Base-by-base conservation (phyloP, 2,329 filamentous ascomycete species). In the Aspergillus glaucus region DNA sequence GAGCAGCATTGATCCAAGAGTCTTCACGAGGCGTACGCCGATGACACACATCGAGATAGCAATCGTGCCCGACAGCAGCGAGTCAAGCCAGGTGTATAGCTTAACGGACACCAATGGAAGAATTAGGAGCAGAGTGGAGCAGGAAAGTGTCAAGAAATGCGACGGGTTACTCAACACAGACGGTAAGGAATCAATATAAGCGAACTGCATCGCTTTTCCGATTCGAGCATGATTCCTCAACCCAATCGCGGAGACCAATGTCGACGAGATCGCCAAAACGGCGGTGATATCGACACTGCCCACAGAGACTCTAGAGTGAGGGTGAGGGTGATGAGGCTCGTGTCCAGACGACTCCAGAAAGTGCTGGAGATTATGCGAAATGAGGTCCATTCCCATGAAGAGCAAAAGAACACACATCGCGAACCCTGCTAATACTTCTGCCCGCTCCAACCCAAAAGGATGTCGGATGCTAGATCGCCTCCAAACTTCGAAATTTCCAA, bases 401-500 rank as follows among this genome's bases (percentile, higher is more conserved):
- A 95, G 81, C 10, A 98, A 80, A 53, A 96, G 89, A 36, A 98
- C 87, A 45, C 90, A 94, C 83, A 97, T 89, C 52, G 91, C 93
- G 56, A 98, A 95, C 15, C 93, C 93, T 32, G 91, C 90, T 14
- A 98, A 80, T 4, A 98, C 92, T 69, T 98, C 93, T 50, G 88
- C 87, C 47, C 93, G 82, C 71, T 96, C 89, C 21, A 98, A 80
- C 3, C 81, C 91, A 64, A 98, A 98, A 0, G 93, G 93, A 69
- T 98, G 90, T 21, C 91, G 85, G 59, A 98, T 87, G 57, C 86
- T 94, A 58, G 88, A 92, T 43, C 92, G 82, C 55, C 89, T 88
- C 93, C 93, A 98, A 37, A 97, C 91, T 66, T 98, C 93, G 61
- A 98, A 98, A 67, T 98, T 98, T 45, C 88, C 85, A 43, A 96